Conservation (phyloP, 495 filamentous ascomycete genomes). For the Penicillium arizonense region DNA sequence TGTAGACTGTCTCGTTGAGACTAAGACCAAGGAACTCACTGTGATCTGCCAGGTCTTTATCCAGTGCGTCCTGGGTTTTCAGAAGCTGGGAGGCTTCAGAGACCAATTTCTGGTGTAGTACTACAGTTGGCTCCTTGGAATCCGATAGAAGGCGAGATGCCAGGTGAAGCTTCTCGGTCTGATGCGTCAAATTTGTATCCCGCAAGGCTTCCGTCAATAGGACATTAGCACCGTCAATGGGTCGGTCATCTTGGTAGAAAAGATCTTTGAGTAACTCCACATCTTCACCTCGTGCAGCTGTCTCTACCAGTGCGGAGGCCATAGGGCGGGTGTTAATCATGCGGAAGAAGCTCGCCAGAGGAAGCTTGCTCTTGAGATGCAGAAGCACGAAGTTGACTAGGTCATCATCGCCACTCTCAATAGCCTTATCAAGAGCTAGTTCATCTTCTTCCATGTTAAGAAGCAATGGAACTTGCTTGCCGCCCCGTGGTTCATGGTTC, state of each 20-base stretch:
- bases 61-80: slow-evolving; percentile 79
- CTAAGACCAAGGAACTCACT: slow-evolving; percentile 76
- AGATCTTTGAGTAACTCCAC: slow-evolving; percentile 86
- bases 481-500: slow-evolving; percentile 90
- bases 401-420: slow-evolving; percentile 93
- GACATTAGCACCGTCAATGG: slow-evolving; percentile 83
- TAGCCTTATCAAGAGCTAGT: slow-evolving; percentile 93
- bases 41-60: slow-evolving; percentile 67
- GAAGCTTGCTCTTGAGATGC: slow-evolving; percentile 85
- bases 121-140: slow-evolving; percentile 66
- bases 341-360: slow-evolving; percentile 88
- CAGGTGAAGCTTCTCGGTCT: slow-evolving; percentile 79
- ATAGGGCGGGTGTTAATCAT: slow-evolving; percentile 84
- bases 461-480: slow-evolving; percentile 92
- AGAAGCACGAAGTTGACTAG: slow-evolving; percentile 86
- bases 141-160: slow-evolving; percentile 80
- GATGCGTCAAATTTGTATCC: slow-evolving; percentile 59
- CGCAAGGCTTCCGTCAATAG: slow-evolving; percentile 77
- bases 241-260: slow-evolving; percentile 96
- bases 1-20: slow-evolving; percentile 87
- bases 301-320: slow-evolving; percentile 86
- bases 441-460: slow-evolving; percentile 95
- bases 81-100: slow-evolving; percentile 76
- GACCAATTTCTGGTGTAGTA: slow-evolving; percentile 70
- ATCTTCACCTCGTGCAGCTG: slow-evolving; percentile 73